Conservation (phyloP, 1,284 basidiomycete species). For the Pyrrhoderma lamaoense region DNA sequence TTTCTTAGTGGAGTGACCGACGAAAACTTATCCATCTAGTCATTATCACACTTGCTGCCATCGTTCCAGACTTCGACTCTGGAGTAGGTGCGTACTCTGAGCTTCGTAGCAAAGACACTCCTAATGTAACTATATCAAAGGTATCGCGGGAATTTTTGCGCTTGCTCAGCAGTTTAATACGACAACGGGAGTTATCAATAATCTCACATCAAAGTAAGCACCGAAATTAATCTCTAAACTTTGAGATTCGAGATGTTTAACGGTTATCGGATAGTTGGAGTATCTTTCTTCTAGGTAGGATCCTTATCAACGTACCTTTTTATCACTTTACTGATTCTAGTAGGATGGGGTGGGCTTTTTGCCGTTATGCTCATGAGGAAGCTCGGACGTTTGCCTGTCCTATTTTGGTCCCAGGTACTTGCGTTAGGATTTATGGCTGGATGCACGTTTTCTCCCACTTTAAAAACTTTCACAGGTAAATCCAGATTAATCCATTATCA, state of each 20-base stretch:
- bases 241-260: background rate
- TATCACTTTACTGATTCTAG: background rate
- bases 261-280: constrained; percentile 47
- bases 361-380: constrained; percentile 53
- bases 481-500: background rate
- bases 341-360: constrained; percentile 55
- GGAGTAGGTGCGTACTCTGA: constrained; percentile 43
- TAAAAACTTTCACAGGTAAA: constrained; percentile 46
- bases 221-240: background rate
- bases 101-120: background rate
- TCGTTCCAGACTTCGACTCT: constrained; percentile 64
- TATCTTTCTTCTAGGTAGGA: constrained; percentile 54
- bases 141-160: constrained; percentile 53
- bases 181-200: constrained; percentile 52
- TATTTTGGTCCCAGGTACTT: constrained; percentile 59
- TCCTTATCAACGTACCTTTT: background rate
- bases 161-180: constrained; percentile 53
- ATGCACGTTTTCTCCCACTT: constrained; percentile 45
- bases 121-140: constrained; percentile 24
- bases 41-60: constrained; percentile 57
- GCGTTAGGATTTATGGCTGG: constrained; percentile 44
- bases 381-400: constrained; percentile 50
- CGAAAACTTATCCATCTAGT: constrained; percentile 49
- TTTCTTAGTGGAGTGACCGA: constrained; percentile 34
- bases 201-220: constrained; percentile 52